phyloP scores from a whole-genome alignment of 2,329 filamentous ascomycete species.

The Pseudocercospora fuligena region DNA sequence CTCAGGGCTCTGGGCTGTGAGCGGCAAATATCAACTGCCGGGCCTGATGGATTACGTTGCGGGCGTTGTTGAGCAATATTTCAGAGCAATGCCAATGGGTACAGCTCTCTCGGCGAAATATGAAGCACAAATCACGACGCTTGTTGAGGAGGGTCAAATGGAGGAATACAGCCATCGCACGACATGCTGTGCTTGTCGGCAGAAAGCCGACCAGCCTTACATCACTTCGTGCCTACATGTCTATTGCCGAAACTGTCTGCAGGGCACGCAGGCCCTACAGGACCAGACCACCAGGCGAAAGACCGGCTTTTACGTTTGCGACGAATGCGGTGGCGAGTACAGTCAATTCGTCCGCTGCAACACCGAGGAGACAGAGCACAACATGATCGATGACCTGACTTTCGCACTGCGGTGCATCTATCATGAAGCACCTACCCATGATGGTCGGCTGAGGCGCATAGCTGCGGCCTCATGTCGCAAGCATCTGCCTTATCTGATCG shows the following conservation, averaged over 20 bases:
- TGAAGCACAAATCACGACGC: too few species aligned
- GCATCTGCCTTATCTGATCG: neutral
- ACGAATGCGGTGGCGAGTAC: neutral
- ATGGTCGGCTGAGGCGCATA: neutral
- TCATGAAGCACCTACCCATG: neutral
- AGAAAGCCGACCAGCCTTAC: neutral
- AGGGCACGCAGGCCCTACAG: neutral
- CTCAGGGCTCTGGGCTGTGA: constrained; percentile 7
- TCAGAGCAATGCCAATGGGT: too few species aligned
- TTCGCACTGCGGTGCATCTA: constrained; percentile 4
- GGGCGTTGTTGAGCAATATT: too few species aligned
- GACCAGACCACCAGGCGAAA: too few species aligned
- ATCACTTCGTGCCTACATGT: neutral
- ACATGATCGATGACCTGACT: neutral
- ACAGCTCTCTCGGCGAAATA: too few species aligned
- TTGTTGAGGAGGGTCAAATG: too few species aligned
- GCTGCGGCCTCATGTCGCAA: neutral
- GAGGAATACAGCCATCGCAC: too few species aligned
- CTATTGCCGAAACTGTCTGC: neutral
- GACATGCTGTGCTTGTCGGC: neutral
- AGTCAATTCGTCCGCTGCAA: neutral
- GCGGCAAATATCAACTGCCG: constrained; percentile 16
- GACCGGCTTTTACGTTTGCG: neutral
- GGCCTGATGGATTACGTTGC: neutral
- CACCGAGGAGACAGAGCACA: neutral